Conservation (phyloP, 345 rosid species). For the Bretschneidera sinensis region DNA sequence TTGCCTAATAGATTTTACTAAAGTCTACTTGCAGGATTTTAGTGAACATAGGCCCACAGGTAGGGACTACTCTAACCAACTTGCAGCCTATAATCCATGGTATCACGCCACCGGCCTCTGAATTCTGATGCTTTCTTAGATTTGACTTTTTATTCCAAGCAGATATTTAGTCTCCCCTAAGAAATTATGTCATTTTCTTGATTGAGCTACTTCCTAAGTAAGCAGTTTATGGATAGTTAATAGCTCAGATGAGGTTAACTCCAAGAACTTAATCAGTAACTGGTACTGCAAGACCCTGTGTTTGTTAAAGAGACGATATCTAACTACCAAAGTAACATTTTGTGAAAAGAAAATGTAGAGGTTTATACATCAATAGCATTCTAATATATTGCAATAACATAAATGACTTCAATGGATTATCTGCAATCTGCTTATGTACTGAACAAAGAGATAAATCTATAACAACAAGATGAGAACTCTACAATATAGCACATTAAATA, state of each 20-base stretch:
- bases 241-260: conserved; percentile 7
- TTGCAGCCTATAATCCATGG: conserved; percentile 40
- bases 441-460: not conserved
- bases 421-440: not conserved
- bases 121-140: conserved; percentile 31
- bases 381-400: not conserved
- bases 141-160: conserved; percentile 29
- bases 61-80: conserved; percentile 41
- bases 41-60: conserved; percentile 22
- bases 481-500: not conserved
- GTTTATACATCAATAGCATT: not conserved
- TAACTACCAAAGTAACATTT: not conserved
- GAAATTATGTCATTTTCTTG: conserved; percentile 15
- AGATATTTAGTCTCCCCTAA: conserved; percentile 27
- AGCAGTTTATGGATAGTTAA: conserved; percentile 9
- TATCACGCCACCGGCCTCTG: conserved; percentile 37
- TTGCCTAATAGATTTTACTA: conserved; percentile 23
- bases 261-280: not conserved
- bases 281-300: too few relatives aligned
- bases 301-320: not conserved
- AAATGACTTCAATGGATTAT: too few relatives aligned
- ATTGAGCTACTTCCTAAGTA: conserved; percentile 12
- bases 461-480: not conserved
- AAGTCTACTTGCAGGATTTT: conserved; percentile 32
- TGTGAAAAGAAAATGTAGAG: not conserved